These are phyloP conservation scores for Fusarium incarnatum DNA, from an alignment of 2,329 filamentous ascomycete species.

Conservation along the genomic window DNA sequence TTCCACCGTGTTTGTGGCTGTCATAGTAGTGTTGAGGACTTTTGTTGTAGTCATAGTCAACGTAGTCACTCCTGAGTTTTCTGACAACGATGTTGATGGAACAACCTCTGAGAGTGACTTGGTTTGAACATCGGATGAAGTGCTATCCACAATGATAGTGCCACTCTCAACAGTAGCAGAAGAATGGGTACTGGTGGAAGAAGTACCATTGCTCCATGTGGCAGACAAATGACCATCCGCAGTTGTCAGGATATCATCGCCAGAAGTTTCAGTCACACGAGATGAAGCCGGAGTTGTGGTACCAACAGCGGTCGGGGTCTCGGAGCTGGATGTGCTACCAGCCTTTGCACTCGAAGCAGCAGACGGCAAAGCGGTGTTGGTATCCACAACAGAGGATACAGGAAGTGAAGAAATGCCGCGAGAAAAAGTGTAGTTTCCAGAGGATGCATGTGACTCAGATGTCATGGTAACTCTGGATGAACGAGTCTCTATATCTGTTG, in stretches of 20 bases:
- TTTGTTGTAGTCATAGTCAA: constrained; percentile 27
- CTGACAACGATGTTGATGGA: neutral
- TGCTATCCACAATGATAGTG: neutral
- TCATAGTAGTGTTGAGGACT: constrained; percentile 29
- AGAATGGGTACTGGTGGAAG: neutral
- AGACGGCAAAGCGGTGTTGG: constrained; percentile 11
- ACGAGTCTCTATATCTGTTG: neutral
- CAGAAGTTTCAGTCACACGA: neutral
- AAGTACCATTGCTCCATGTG: neutral
- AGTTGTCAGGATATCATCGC: neutral
- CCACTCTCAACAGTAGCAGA: neutral
- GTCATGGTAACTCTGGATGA: neutral
- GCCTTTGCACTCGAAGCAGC: constrained; percentile 37
- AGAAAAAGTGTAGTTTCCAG: neutral
- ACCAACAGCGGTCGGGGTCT: constrained; percentile 6
- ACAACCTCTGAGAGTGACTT: neutral
- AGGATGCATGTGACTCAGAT: constrained; percentile 2
- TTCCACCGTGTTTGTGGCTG: neutral
- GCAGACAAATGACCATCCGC: neutral
- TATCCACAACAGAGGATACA: constrained; percentile 7
- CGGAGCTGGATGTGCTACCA: constrained; percentile 27
- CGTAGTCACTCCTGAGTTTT: neutral
- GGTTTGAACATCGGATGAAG: neutral
- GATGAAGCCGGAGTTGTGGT: constrained; percentile 12
- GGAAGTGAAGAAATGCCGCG: neutral